These are phyloP conservation scores for Vaccinium myrtillus DNA, from an alignment of 148 eudicot species.

Conservation along the genomic window DNA sequence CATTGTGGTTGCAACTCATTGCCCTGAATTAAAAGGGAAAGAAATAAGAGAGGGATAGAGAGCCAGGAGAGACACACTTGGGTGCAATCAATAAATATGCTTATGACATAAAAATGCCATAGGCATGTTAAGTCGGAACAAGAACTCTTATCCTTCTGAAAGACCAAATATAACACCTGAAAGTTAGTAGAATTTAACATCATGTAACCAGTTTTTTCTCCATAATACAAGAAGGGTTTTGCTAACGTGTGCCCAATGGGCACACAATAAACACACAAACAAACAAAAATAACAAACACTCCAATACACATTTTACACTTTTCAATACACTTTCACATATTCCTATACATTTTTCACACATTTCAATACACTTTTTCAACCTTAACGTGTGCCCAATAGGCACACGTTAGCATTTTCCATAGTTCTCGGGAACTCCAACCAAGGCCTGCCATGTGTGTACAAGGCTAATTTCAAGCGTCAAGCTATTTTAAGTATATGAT, in stretches of 20 bases:
- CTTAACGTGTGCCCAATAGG: too few relatives aligned
- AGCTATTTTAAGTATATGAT: not conserved
- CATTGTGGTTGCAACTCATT: not conserved
- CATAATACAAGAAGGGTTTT: not conserved
- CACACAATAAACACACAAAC: too few relatives aligned
- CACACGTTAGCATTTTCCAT: too few relatives aligned
- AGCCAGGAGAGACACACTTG: not conserved
- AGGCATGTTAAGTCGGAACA: not conserved
- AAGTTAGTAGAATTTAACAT: not conserved
- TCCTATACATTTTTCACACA: too few relatives aligned
- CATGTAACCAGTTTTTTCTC: not conserved
- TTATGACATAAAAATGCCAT: slow-evolving; percentile 22
- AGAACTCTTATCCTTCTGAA: not conserved
- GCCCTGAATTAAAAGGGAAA: not conserved
- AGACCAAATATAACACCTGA: not conserved
- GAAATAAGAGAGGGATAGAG: not conserved
- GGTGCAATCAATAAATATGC: slow-evolving; percentile 25
- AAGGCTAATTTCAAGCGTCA: slow-evolving; percentile 14
- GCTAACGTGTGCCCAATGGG: too few relatives aligned
- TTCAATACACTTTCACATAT: too few relatives aligned
- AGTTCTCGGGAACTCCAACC: slow-evolving; percentile 98
- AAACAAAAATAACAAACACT: too few relatives aligned
- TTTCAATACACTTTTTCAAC: too few relatives aligned
- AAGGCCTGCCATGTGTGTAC: slow-evolving; percentile 44
- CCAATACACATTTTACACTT: too few relatives aligned